Evolutionary conservation across 257 asterid species (phyloP), one percentile per base, ranked within the genome.

Genomic region (Gynochthodes officinalis): DNA sequence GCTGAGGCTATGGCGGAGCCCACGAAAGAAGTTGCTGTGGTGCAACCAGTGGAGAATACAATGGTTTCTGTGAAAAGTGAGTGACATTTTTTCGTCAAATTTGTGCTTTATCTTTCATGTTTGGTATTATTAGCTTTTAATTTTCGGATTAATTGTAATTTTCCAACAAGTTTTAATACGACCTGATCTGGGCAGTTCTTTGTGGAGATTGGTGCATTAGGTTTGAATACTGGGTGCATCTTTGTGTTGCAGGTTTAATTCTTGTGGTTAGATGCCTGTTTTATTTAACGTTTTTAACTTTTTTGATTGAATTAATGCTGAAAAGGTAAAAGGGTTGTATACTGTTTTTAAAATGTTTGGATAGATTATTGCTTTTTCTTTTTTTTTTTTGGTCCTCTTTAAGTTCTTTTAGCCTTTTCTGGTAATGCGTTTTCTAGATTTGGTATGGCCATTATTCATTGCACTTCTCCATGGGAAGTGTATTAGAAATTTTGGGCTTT

Each of bases 11-110:
- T 52, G 48, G 33, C 60, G 55, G 79, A 32, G 75, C 77, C 58
- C 25, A 40, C 15, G 84, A 70, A 44, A 16, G 75, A 44, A 16
- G 75, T 69, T 49, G 35, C 61, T 15, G 64, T 25, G 23, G 73
- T 63, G 25, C 75, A 71, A 72, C 43, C 71, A 57, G 79, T 23
- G 66, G 85, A 42, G 52, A 80, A 64, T 25, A 79, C 71, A 33
- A 71, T 19, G 25, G 73, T n/a, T 58, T 52, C 73, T 63, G 60
- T 27, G 42, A 81, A 81, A 60, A 81, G 88, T 84, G 73, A 78
- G 85, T 74, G 14, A 16, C 12, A 33, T 64, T 59, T 30, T 54
- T 42, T 15, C 30, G 21, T 39, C 19, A 65, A 28, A 43, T 71
- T 64, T 69, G 48, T 30, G 23, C 9, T 65, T 65, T 28, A 21